A percentile compares a stretch with the other conserved stretches of the same genome.
Conservation (phyloP, 78 protist genomes). For the Trichosphaerium sp. region DNA sequence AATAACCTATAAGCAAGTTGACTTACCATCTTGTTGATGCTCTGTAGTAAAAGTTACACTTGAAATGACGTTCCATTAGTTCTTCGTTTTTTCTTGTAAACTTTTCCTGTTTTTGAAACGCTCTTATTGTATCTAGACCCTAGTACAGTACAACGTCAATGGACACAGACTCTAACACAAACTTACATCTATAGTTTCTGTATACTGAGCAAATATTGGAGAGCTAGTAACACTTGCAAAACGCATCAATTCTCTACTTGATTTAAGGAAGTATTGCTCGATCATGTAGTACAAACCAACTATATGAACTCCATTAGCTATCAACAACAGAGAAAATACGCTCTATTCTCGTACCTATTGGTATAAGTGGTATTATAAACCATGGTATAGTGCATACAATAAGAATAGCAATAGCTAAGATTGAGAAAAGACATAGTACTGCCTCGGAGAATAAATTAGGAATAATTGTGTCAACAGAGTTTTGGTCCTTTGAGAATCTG, state of each 20-base stretch:
- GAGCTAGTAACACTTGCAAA: constrained; percentile 56
- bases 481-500: constrained; percentile 79
- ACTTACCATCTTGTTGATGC: too few relatives aligned
- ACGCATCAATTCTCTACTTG: constrained; percentile 59
- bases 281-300: constrained; percentile 3
- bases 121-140: constrained; percentile 37
- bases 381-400: constrained; percentile 29
- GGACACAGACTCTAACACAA: too few relatives aligned
- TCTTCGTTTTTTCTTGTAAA: neutral
- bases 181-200: constrained; percentile 64
- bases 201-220: constrained; percentile 62
- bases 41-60: too few relatives aligned
- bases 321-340: too few relatives aligned
- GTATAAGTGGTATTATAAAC: neutral
- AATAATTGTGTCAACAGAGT: constrained; percentile 34
- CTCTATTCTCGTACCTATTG: too few relatives aligned
- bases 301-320: too few relatives aligned
- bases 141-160: too few relatives aligned
- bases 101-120: neutral
- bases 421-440: neutral
- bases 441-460: neutral
- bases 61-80: neutral
- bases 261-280: constrained; percentile 16
- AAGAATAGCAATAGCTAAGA: constrained; percentile 50
- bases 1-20: too few relatives aligned